Evolutionary conservation across 768 basidiomycete genomes (phyloP).

Genomic region (Termitomyces sp.): DNA sequence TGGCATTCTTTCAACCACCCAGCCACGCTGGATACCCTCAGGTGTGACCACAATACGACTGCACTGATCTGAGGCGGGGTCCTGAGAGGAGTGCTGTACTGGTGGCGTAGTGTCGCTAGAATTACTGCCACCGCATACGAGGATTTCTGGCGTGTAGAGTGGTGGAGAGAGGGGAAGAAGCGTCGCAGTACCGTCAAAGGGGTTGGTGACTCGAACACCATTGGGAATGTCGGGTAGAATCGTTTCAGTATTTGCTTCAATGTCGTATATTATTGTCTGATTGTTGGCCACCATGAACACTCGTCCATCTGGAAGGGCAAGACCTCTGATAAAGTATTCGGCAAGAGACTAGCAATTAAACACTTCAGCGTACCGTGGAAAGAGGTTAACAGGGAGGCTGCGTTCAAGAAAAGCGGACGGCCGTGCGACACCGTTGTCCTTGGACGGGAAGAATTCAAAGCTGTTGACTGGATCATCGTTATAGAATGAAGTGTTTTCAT

Average conservation of each 20-base stretch:
- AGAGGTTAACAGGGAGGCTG: slow-evolving; percentile 19
- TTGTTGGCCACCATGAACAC: slow-evolving; percentile 37
- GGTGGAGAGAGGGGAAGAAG: slow-evolving; percentile 34
- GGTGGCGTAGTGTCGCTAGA: slow-evolving; percentile 26
- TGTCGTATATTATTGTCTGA: slow-evolving; percentile 38
- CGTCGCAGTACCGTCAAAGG: slow-evolving; percentile 33
- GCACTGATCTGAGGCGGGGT: slow-evolving; percentile 39
- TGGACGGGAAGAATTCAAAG: slow-evolving; percentile 27
- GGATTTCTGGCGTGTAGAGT: slow-evolving; percentile 40
- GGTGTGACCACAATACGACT: slow-evolving; percentile 36
- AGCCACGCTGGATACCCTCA: slow-evolving; percentile 38
- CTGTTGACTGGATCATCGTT: slow-evolving; percentile 61
- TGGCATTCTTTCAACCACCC: slow-evolving; percentile 43
- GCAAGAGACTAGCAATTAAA: neutral
- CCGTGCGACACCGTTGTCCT: slow-evolving; percentile 30
- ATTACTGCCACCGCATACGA: slow-evolving; percentile 43
- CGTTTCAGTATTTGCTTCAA: slow-evolving; percentile 34
- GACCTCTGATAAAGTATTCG: neutral
- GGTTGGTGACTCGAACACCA: slow-evolving; percentile 37
- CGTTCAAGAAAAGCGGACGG: slow-evolving; percentile 22
- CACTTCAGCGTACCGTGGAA: slow-evolving; percentile 18
- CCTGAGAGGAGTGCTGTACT: slow-evolving; percentile 29
- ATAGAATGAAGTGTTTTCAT: slow-evolving; percentile 17
- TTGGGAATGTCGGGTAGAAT: slow-evolving; percentile 40
- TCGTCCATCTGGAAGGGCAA: slow-evolving; percentile 34